A percentile compares a stretch with the other conserved stretches of the same genome.
Evolutionary conservation across 2,329 filamentous ascomycete genomes (phyloP).

Genomic region (Botryosphaeria agaves): DNA sequence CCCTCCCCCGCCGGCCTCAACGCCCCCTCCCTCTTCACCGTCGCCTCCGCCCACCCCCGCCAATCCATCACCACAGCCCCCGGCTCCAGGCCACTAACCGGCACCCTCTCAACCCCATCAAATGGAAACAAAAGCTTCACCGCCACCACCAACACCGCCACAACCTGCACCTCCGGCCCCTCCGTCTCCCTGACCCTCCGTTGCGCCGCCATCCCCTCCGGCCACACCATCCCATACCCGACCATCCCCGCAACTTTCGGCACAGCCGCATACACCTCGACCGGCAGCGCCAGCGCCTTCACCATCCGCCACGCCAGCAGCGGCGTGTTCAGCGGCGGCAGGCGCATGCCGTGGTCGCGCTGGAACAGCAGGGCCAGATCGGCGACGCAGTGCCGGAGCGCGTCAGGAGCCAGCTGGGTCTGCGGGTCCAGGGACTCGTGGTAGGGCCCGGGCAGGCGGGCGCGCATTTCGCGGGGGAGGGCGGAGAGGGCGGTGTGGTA

Average conservation of each 20-base stretch:
- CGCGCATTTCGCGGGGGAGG: constrained; percentile 46
- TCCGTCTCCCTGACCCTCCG: constrained; percentile 31
- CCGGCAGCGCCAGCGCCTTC: constrained; percentile 55
- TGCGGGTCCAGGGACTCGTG: constrained; percentile 39
- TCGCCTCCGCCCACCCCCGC: constrained; percentile 40
- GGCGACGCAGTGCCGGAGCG: constrained; percentile 47
- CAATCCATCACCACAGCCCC: constrained; percentile 45
- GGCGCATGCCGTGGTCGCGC: constrained; percentile 48
- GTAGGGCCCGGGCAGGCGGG: constrained; percentile 45
- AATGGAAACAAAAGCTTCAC: constrained; percentile 70
- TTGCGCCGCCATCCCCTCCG: constrained; percentile 11
- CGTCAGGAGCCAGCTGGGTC: constrained; percentile 29
- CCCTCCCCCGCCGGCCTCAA: constrained; percentile 8
- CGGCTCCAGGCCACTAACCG: neutral
- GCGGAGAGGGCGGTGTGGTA: constrained; percentile 46
- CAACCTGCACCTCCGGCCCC: constrained; percentile 59
- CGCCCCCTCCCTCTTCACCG: neutral
- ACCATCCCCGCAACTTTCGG: constrained; percentile 37
- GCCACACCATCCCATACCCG: constrained; percentile 6
- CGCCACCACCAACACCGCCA: constrained; percentile 54
- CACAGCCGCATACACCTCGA: constrained; percentile 46
- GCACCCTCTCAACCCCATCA: constrained; percentile 27
- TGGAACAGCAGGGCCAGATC: constrained; percentile 47
- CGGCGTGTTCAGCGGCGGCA: constrained; percentile 57
- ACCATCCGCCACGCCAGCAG: constrained; percentile 53